phyloP scores from a whole-genome alignment of 192 early-diverging fungal species.

The Podila minutissima region DNA sequence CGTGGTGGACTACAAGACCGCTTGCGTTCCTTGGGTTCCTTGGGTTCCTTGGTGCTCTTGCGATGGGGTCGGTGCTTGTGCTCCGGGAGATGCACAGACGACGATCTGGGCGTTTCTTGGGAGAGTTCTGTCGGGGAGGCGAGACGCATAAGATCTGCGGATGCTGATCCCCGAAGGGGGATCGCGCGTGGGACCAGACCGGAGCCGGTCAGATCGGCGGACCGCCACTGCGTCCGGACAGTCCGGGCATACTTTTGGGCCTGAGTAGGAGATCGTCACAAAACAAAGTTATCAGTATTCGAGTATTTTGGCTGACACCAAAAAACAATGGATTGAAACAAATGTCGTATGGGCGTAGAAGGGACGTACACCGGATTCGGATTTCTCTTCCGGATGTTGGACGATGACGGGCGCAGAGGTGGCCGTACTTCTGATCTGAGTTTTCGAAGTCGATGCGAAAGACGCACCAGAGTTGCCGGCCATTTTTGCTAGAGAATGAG shows the following conservation, averaged over 20 bases:
- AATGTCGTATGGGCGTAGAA: too few species aligned
- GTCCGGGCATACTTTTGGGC: background rate
- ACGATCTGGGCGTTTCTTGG: background rate
- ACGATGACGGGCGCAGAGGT: too few species aligned
- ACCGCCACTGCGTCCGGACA: background rate
- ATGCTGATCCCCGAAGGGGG: background rate
- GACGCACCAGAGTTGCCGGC: too few species aligned
- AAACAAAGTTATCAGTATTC: too few species aligned
- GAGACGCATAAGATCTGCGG: background rate
- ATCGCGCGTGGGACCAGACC: background rate
- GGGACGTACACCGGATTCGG: too few species aligned
- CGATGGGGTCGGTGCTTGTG: background rate
- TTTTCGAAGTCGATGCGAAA: too few species aligned
- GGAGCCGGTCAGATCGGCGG: background rate
- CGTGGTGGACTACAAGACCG: background rate
- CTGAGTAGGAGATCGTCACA: background rate
- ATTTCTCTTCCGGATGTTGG: too few species aligned
- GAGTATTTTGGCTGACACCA: too few species aligned
- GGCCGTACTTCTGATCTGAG: too few species aligned
- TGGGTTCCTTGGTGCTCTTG: background rate
- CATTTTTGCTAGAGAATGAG: too few species aligned
- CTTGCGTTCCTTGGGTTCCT: background rate
- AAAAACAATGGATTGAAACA: too few species aligned
- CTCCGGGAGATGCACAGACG: background rate
- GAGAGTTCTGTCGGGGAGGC: background rate